Evolutionary conservation across 208 protist genomes (phyloP).

Genomic region (Leishmania lainsoni): DNA sequence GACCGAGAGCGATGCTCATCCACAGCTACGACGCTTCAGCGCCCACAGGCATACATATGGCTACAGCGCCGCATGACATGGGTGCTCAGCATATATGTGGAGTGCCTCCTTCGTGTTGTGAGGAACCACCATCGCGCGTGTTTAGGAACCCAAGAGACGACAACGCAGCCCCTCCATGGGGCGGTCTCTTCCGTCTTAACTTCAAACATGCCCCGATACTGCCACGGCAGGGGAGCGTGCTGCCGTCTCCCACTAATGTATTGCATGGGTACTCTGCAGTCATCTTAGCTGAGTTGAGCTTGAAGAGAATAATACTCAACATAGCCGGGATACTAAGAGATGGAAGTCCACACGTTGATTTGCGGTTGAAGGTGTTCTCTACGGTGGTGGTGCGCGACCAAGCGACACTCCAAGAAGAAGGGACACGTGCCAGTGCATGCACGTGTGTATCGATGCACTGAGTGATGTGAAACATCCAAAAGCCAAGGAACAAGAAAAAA

Average conservation of each 20-base stretch:
- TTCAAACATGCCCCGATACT: constrained; percentile 42
- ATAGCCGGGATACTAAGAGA: constrained; percentile 2
- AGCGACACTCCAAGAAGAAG: too few relatives aligned
- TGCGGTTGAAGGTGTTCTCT: not conserved
- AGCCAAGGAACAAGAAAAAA: not conserved
- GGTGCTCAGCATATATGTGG: constrained; percentile 31
- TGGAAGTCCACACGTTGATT: not conserved
- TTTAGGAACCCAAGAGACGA: constrained; percentile 39
- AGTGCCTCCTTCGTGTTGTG: constrained; percentile 45
- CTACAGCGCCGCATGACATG: constrained; percentile 47
- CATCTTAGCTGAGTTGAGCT: constrained; percentile 35
- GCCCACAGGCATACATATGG: constrained; percentile 32
- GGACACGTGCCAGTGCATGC: not conserved
- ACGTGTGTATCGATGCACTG: not conserved
- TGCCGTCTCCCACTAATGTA: constrained; percentile 12
- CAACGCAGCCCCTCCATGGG: constrained; percentile 49
- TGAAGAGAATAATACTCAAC: constrained; percentile 49
- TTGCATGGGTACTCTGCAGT: constrained; percentile 16
- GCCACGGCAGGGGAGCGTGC: constrained; percentile 24
- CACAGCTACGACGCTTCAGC: constrained; percentile 31
- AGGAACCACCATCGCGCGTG: constrained; percentile 57
- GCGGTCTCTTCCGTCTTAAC: constrained; percentile 41
- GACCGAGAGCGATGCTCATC: constrained; percentile 38
- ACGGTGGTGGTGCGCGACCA: too few relatives aligned
- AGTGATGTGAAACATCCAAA: not conserved